Percentiles rank a stretch among this genome's conserved stretches.
Evolutionary conservation across 2,329 filamentous ascomycete genomes (phyloP).

Genomic region (Rosellinia necatrix): DNA sequence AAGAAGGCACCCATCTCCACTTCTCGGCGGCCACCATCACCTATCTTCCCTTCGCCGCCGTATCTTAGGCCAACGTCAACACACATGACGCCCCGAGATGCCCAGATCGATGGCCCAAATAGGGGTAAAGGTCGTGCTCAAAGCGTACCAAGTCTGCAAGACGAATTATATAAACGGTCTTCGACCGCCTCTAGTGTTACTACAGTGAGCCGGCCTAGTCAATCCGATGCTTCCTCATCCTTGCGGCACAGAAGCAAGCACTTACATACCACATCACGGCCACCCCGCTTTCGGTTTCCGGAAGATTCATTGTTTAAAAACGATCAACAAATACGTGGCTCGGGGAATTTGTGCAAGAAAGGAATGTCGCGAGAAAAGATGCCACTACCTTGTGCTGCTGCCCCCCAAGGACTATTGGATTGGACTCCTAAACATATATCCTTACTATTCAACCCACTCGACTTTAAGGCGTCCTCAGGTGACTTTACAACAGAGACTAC

Average conservation of each 20-base stretch:
- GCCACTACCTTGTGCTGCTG: background rate
- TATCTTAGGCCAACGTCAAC: constrained; percentile 60
- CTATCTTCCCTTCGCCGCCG: constrained; percentile 39
- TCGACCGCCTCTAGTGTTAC: constrained; percentile 33
- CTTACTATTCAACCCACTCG: constrained; percentile 36
- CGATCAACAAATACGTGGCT: constrained; percentile 16
- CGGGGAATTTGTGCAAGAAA: background rate
- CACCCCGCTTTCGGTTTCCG: constrained; percentile 37
- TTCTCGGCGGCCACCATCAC: constrained; percentile 24
- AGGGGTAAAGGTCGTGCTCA: constrained; percentile 33
- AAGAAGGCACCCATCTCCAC: constrained; percentile 22
- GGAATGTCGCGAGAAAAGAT: constrained; percentile 3
- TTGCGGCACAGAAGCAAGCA: constrained; percentile 9
- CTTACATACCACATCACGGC: constrained; percentile 14
- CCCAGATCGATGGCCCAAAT: constrained; percentile 47
- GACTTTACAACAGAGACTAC: constrained; percentile 21
- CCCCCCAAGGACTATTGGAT: constrained; percentile 32
- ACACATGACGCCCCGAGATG: constrained; percentile 62
- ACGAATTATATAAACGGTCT: constrained; percentile 30
- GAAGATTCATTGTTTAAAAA: constrained; percentile 35
- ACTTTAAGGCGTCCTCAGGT: constrained; percentile 30
- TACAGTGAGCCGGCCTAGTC: constrained; percentile 24
- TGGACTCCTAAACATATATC: constrained; percentile 40
- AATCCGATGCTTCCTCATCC: constrained; percentile 21
- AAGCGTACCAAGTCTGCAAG: constrained; percentile 35